Percentiles rank a stretch among this genome's conserved stretches.
Conservation (phyloP, 1,284 basidiomycete genomes). For the Papiliotrema laurentii region DNA sequence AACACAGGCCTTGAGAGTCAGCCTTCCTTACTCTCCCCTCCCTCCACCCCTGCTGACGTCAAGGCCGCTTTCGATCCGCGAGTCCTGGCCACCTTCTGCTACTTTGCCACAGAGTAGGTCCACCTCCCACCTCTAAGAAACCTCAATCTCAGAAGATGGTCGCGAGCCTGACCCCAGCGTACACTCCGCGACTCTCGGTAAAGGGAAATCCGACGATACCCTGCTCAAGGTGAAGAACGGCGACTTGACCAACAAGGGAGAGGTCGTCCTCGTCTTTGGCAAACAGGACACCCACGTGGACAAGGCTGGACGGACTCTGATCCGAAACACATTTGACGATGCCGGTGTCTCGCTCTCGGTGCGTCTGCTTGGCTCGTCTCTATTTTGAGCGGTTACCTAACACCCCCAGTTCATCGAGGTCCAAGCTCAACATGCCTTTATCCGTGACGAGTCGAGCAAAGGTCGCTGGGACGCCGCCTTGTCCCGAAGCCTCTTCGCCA, state of each 20-base stretch:
- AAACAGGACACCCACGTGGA: slow-evolving; percentile 86
- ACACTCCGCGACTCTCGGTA: slow-evolving; percentile 78
- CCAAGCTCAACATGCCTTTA: slow-evolving; percentile 90
- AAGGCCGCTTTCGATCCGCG: slow-evolving; percentile 80
- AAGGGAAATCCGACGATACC: slow-evolving; percentile 70
- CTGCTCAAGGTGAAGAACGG: slow-evolving; percentile 66
- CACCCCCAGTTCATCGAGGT: slow-evolving; percentile 73
- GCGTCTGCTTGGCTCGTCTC: background rate
- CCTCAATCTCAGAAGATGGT: background rate
- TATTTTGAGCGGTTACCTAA: background rate
- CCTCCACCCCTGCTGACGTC: too few species aligned
- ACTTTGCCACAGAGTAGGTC: slow-evolving; percentile 75
- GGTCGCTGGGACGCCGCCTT: slow-evolving; percentile 90
- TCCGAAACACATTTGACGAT: slow-evolving; percentile 74
- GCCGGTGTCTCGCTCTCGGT: slow-evolving; percentile 55
- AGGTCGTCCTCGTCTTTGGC: slow-evolving; percentile 88
- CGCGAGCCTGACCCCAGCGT: slow-evolving; percentile 50
- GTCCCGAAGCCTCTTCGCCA: slow-evolving; percentile 69
- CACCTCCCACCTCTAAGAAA: background rate
- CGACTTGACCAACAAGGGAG: slow-evolving; percentile 69
- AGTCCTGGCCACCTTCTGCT: slow-evolving; percentile 79
- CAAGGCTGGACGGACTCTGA: slow-evolving; percentile 72
- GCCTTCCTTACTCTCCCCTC: background rate
- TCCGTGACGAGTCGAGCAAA: slow-evolving; percentile 83
- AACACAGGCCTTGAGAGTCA: slow-evolving; percentile 57